Percentiles rank a stretch among this genome's conserved stretches.
These are phyloP conservation scores for Lactifluus hygrophoroides DNA, from an alignment of 768 basidiomycete genomes.

Conservation along the genomic window DNA sequence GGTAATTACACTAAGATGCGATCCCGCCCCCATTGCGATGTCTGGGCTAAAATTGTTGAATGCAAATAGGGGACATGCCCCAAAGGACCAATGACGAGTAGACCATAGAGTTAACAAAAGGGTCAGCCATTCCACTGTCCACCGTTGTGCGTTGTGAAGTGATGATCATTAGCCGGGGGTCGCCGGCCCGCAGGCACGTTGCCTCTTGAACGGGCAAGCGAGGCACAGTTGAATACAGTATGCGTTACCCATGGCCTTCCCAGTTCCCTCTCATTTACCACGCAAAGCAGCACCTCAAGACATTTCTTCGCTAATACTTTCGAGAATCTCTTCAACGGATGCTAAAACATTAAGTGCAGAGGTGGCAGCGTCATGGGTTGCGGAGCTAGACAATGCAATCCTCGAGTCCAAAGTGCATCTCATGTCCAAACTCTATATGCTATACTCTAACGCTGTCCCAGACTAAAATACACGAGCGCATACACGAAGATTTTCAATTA, in stretches of 20 bases:
- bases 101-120: neutral
- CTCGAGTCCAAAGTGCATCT: slow-evolving; percentile 53
- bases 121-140: no score
- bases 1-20: neutral
- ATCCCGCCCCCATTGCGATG: neutral
- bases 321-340: slow-evolving; percentile 57
- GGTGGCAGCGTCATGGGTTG: slow-evolving; percentile 60
- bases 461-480: slow-evolving; percentile 64
- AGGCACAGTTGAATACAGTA: neutral
- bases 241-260: slow-evolving; percentile 53
- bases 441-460: slow-evolving; percentile 25
- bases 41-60: neutral
- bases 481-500: slow-evolving; percentile 50
- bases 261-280: slow-evolving; percentile 65
- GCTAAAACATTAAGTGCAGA: slow-evolving; percentile 48
- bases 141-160: no score
- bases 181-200: neutral
- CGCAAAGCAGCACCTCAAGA: slow-evolving; percentile 51
- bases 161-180: neutral
- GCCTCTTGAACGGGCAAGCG: neutral
- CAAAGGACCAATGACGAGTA: neutral
- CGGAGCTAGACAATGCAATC: slow-evolving; percentile 66
- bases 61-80: neutral
- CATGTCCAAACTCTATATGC: neutral
- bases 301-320: slow-evolving; percentile 62